Conservation (phyloP, 1,284 basidiomycete species). For the Mycena sp. region DNA sequence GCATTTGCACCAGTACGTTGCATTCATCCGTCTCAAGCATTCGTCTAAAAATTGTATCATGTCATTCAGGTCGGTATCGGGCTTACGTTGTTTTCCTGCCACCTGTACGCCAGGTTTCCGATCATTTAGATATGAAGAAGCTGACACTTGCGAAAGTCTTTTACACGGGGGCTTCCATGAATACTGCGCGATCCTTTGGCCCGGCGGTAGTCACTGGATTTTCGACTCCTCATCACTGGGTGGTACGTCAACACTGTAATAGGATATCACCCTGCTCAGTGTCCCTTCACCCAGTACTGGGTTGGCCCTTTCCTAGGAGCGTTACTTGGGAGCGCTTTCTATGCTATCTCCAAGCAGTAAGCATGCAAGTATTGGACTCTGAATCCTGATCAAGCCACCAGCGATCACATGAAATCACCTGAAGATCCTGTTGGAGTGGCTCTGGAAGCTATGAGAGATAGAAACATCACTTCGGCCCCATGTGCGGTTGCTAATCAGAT, state of each 20-base stretch:
- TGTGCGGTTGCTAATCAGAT: slow-evolving; percentile 17
- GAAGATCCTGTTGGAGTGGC: slow-evolving; percentile 40
- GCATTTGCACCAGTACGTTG: slow-evolving; percentile 72
- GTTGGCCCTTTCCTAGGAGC: slow-evolving; percentile 70
- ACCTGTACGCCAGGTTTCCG: slow-evolving; percentile 56
- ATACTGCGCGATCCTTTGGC: slow-evolving; percentile 80
- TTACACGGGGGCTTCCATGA: slow-evolving; percentile 71
- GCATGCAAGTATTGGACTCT: slow-evolving; percentile 61
- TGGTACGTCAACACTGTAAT: slow-evolving; percentile 49
- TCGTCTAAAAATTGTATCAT: background rate
- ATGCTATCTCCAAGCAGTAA: slow-evolving; percentile 65
- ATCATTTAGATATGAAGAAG: background rate
- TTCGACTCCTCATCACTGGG: slow-evolving; percentile 64
- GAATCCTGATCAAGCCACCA: slow-evolving; percentile 61
- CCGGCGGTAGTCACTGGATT: slow-evolving; percentile 77
- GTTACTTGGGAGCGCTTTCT: slow-evolving; percentile 65
- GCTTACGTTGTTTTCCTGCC: slow-evolving; percentile 72
- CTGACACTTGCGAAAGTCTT: slow-evolving; percentile 45
- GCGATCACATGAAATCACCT: slow-evolving; percentile 51
- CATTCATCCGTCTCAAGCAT: slow-evolving; percentile 1
- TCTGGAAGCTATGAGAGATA: slow-evolving; percentile 16
- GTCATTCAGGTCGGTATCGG: slow-evolving; percentile 69
- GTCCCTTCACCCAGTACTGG: slow-evolving; percentile 57
- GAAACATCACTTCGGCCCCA: slow-evolving; percentile 10
- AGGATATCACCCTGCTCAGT: background rate